Base-by-base conservation (phyloP, 768 basidiomycete species). In the Pisolithus tinctorius region DNA sequence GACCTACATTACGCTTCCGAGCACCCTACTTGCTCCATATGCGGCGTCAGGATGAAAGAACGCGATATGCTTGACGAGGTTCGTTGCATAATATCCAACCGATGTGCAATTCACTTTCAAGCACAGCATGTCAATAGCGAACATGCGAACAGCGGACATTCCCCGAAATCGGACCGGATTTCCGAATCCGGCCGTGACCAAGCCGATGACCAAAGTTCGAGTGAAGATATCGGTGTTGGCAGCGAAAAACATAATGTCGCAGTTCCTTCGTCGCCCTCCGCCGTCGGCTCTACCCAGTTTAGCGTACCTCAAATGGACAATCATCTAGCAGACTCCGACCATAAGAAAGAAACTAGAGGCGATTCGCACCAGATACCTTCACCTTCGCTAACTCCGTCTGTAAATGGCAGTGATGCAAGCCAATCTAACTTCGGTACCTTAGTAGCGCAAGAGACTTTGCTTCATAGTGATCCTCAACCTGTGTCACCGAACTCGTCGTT, bases 371-470 rank as follows among this genome's bases (percentile, higher is more conserved):
- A 40, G 30, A 51, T 47, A 23, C 11, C 50, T 14, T 50, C 53
- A 4, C 63, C 67, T 17, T 67, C 60, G 0, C 59, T 59, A 3
- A 57, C 65, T 2, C 63, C 67, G 1, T 65, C 65, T 0, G 65
- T 69, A 36, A 65, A 58, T 16, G 65, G 59, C 8, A 67, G 65
- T 45, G 26, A 55, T 40, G 17, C 14, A 1, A 58, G 49, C 39
- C 55, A 30, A 7, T 11, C 30, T 26, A 52, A 45, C 3, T 5
- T 39, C 3, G 40, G 3, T 2, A 34, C 44, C 5, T 56, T 54
- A 20, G 50, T 43, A 27, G 31, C 36, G 6, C 47, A 52, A 31
- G 14, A 47, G 29, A 27, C 37, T 5, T 52, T 49, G 10, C 13
- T 27, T 0, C 23, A 51, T 6, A 41, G 55, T n/a, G 54, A 53